Conservation (phyloP, 163 green algal genomes). For the Scenedesmus sp. region DNA sequence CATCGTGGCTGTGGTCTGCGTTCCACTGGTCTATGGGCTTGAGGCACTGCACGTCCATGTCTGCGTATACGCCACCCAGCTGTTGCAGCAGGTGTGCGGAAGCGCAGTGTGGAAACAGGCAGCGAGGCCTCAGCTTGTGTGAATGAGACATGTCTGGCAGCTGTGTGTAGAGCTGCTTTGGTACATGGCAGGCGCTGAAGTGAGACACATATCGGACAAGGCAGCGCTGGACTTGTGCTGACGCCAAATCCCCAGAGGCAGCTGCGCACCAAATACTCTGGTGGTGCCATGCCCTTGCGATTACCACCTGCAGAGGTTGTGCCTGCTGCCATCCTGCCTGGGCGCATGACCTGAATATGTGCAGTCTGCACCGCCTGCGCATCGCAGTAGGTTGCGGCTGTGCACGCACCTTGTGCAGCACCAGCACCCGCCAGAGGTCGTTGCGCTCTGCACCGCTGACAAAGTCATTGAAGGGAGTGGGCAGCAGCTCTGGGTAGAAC, state of each 20-base stretch:
- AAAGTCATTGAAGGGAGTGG: slow-evolving; percentile 24
- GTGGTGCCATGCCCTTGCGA: too few relatives aligned
- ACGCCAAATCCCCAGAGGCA: too few relatives aligned
- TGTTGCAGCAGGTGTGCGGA: neutral
- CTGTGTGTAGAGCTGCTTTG: too few relatives aligned
- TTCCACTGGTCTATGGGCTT: slow-evolving; percentile 39
- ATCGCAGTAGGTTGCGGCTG: neutral
- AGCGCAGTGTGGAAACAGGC: neutral
- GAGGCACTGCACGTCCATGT: slow-evolving; percentile 46
- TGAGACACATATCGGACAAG: too few relatives aligned
- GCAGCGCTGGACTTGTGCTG: too few relatives aligned
- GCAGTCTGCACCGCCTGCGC: neutral
- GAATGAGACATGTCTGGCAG: neutral
- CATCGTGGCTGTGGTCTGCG: slow-evolving; percentile 20
- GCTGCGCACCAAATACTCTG: too few relatives aligned
- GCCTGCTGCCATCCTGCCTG: neutral
- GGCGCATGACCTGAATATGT: neutral
- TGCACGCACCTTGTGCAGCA: slow-evolving; percentile 32
- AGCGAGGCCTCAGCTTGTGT: neutral
- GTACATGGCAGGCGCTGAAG: too few relatives aligned
- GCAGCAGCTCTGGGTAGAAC: slow-evolving; percentile 45
- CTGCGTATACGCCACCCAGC: slow-evolving; percentile 43
- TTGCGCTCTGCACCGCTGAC: slow-evolving; percentile 22
- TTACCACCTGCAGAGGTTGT: neutral
- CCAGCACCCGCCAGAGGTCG: slow-evolving; percentile 47